A percentile compares a stretch with the other conserved stretches of the same genome.
phyloP scores from a whole-genome alignment of 768 basidiomycete genomes.

The Phanerochaete sordida region DNA sequence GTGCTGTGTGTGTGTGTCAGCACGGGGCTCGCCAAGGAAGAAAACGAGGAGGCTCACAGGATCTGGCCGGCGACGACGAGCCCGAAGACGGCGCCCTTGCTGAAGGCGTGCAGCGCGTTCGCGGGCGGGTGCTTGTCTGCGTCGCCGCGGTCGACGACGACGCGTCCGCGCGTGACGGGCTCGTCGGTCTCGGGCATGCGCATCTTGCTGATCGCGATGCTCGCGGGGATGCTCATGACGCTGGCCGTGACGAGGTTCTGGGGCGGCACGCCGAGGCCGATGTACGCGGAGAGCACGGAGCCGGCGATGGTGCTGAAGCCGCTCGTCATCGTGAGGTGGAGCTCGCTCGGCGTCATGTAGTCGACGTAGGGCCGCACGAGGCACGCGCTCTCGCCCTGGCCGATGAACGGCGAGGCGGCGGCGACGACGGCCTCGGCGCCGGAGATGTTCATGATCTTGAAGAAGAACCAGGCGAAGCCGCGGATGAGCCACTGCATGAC shows the following conservation, averaged over 20 bases:
- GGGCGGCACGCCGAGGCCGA: conserved; percentile 71
- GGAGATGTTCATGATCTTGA: conserved; percentile 88
- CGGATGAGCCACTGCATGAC: conserved; percentile 94
- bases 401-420: conserved; percentile 90
- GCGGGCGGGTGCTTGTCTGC: conserved; percentile 48
- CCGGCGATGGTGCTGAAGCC: conserved; percentile 92
- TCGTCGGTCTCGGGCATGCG: conserved; percentile 82
- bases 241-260: conserved; percentile 84
- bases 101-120: conserved; percentile 88
- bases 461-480: conserved; percentile 92
- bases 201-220: conserved; percentile 88
- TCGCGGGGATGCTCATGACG: conserved; percentile 94
- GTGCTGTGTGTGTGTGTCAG: conserved; percentile 38
- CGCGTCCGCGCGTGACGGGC: conserved; percentile 78
- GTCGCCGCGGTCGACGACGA: conserved; percentile 79
- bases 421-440: conserved; percentile 94
- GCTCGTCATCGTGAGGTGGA: conserved; percentile 88
- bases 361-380: conserved; percentile 83
- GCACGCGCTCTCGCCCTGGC: conserved; percentile 87
- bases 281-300: conserved; percentile 83
- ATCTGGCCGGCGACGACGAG: conserved; percentile 86
- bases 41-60: conserved; percentile 46
- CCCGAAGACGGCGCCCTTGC: conserved; percentile 81
- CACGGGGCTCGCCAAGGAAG: not conserved
- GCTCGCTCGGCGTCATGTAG: conserved; percentile 79